Base-by-base conservation (phyloP, 495 filamentous ascomycete genomes). In the Neohortaea acidophila region DNA sequence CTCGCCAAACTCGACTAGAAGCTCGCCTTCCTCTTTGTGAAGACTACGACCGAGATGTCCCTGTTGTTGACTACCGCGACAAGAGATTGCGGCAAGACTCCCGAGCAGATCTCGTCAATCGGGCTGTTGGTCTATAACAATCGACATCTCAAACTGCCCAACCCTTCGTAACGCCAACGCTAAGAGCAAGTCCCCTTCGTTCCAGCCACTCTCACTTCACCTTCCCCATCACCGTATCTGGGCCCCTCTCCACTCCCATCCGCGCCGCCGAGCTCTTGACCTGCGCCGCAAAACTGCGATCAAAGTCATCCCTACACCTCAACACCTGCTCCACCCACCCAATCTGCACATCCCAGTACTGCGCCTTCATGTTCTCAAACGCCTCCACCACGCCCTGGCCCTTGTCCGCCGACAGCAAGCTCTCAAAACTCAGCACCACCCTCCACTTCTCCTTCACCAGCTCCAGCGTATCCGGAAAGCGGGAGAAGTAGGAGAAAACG, bases 311-410 rank as follows among this genome's bases (percentile, higher is more conserved):
- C 41, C 89, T 62, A 2, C 75, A 63, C 57, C 84, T 67, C 39
- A 99, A 54, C 43, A 92, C 89, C 14, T 80, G 75, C 64, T 99
- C 89, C n/a, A 96, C 85, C 89, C 89, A 99, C 20, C 74, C 77
- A 36, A 94, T 72, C 59, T 87, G 84, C 52, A 94, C 64, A 59
- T 99, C 89, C 87, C 86, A 94, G 54, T 93, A 93, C 41, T 74
- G 67, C 22, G 62, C 56, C 64, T 92, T 94, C 59, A 96, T 84
- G 12, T 64, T 61, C 48, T 80, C 82, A 58, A 93, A 96, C 5
- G 81, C 74, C 20, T 72, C 69, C 2, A 82, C 73, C 4, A 94
- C 59, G 5, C 33, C 45, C 12, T 57, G 58, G 4, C 72, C 64
- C 62, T 89, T 99, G 18, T 87, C 79, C 0, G 72, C 65, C 21